These are phyloP conservation scores for Fimicolochytrium jonesii DNA, from an alignment of 192 early-diverging fungal species.

Conservation along the genomic window DNA sequence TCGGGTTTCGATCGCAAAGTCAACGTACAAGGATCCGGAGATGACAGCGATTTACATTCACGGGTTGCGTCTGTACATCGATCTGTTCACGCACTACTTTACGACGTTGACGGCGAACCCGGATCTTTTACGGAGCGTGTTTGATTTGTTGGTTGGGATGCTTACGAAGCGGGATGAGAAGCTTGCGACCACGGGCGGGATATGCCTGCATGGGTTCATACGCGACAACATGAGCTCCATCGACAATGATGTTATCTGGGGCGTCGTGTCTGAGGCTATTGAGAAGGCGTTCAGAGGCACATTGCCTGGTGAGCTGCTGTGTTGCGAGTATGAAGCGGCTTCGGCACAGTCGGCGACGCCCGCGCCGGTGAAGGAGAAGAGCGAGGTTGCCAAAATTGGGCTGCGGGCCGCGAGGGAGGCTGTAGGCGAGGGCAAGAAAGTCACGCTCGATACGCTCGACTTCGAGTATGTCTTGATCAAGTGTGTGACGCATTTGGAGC, in stretches of 20 bases:
- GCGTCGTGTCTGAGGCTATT: constrained; percentile 32
- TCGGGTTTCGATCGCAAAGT: too few species aligned
- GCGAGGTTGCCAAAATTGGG: constrained; percentile 22
- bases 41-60: constrained; percentile 45
- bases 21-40: constrained; percentile 24
- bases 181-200: constrained; percentile 50
- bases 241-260: constrained; percentile 22
- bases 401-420: constrained; percentile 27
- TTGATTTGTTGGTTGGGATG: constrained; percentile 44
- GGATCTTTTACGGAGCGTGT: constrained; percentile 26
- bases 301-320: constrained; percentile 44
- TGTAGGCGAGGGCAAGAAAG: constrained; percentile 12
- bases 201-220: constrained; percentile 49
- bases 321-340: constrained; percentile 32
- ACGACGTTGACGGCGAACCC: constrained; percentile 18
- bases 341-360: not conserved
- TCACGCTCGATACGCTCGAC: constrained; percentile 46
- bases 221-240: constrained; percentile 34
- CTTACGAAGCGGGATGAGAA: constrained; percentile 43
- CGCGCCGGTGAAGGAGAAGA: not conserved
- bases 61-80: constrained; percentile 41
- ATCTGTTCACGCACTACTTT: constrained; percentile 40
- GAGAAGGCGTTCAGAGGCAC: constrained; percentile 42
- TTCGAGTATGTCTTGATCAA: constrained; percentile 53
- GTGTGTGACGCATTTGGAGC: constrained; percentile 51